Evolutionary conservation across 129 eudicot species (phyloP).

Genomic region (Tagetes erecta): DNA sequence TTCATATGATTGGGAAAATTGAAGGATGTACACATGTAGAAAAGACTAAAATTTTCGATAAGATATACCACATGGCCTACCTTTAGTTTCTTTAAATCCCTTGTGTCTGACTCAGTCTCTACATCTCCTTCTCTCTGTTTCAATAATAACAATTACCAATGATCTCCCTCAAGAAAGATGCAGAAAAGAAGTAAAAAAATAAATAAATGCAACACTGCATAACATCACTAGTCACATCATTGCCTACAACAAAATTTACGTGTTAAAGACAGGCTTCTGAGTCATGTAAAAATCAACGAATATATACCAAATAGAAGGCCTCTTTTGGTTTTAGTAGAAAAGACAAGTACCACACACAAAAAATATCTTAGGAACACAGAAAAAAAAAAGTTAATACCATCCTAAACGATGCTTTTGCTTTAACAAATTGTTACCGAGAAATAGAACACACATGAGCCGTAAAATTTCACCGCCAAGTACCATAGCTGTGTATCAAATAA

Average conservation of each 20-base stretch:
- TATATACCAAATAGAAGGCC: neutral
- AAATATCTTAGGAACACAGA: neutral
- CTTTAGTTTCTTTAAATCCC: slow-evolving; percentile 36
- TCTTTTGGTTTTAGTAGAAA: neutral
- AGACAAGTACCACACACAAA: neutral
- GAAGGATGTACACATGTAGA: neutral
- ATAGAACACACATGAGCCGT: neutral
- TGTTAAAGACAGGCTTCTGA: slow-evolving; percentile 1
- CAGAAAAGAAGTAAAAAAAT: neutral
- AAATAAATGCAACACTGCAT: slow-evolving; percentile 9
- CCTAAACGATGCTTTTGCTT: neutral
- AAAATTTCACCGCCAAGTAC: neutral
- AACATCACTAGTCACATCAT: neutral
- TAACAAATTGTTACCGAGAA: neutral
- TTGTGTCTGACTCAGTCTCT: slow-evolving; percentile 14
- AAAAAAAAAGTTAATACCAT: neutral
- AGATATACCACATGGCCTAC: slow-evolving; percentile 20
- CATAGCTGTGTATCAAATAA: neutral
- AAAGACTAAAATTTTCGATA: neutral
- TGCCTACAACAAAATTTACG: neutral
- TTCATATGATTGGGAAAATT: neutral
- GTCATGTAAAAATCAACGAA: slow-evolving; percentile 1
- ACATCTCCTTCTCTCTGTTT: slow-evolving; percentile 37
- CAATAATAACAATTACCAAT: neutral
- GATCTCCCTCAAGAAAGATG: neutral